Conservation (phyloP, 495 filamentous ascomycete genomes). For the Penicillium ochrochloron region DNA sequence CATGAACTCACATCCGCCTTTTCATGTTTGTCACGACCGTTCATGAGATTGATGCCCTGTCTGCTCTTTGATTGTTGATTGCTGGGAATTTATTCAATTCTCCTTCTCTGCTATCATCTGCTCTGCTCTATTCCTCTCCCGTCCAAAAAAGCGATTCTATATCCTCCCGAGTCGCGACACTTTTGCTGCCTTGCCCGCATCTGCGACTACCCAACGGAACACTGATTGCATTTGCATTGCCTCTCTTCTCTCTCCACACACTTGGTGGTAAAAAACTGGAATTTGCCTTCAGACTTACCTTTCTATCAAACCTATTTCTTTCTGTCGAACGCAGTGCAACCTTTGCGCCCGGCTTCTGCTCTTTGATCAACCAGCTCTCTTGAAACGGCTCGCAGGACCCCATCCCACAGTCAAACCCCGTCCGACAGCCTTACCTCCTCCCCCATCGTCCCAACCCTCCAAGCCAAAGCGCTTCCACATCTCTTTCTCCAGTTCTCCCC, state of each 20-base stretch:
- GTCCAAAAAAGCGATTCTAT: background rate
- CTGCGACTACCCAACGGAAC: constrained; percentile 4
- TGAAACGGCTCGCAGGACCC: background rate
- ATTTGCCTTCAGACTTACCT: constrained; percentile 18
- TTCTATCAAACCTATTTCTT: constrained; percentile 23
- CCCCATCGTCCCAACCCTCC: constrained; percentile 28
- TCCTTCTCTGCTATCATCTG: constrained; percentile 7
- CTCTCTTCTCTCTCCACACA: background rate
- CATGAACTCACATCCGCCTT: constrained; percentile 20
- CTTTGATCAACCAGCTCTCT: constrained; percentile 7
- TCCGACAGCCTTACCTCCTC: constrained; percentile 6
- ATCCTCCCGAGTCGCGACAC: background rate
- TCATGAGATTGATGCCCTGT: constrained; percentile 58
- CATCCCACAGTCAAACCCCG: background rate
- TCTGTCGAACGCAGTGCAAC: constrained; percentile 13
- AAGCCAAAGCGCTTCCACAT: constrained; percentile 80
- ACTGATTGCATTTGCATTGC: constrained; percentile 2
- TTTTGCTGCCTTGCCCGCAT: constrained; percentile 2
- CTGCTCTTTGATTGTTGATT: constrained; percentile 32
- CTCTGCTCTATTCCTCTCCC: background rate
- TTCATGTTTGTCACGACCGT: constrained; percentile 56
- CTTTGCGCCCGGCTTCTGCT: constrained; percentile 1
- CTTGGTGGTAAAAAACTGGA: background rate
- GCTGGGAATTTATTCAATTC: background rate
- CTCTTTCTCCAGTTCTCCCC: constrained; percentile 18